Evolutionary conservation across 768 basidiomycete genomes (phyloP).

Genomic region (Kwoniella sp.): DNA sequence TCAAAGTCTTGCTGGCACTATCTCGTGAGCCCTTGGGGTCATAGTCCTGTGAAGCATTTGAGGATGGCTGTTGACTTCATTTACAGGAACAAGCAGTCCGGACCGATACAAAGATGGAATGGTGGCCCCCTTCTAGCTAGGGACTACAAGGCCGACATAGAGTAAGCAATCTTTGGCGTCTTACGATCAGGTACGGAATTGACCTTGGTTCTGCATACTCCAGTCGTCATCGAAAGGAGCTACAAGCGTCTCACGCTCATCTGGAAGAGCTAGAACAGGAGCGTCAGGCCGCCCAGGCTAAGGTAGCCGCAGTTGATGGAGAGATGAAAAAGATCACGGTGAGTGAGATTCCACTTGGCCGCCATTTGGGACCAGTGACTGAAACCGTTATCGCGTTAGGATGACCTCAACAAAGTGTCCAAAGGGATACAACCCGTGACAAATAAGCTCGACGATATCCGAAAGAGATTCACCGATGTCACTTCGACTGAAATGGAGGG

Average conservation of each 20-base stretch:
- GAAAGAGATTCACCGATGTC: slow-evolving; percentile 11
- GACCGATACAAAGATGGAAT: slow-evolving; percentile 20
- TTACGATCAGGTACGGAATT: too few species aligned
- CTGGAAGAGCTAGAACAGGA: slow-evolving; percentile 18
- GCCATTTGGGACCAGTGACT: too few species aligned
- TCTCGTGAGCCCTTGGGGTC: neutral
- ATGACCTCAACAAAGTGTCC: slow-evolving; percentile 2
- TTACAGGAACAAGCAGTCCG: slow-evolving; percentile 23
- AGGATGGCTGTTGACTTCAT: too few species aligned
- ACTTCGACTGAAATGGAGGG: slow-evolving; percentile 20
- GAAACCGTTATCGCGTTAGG: slow-evolving; percentile 7
- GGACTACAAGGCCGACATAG: slow-evolving; percentile 14
- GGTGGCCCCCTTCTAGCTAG: slow-evolving; percentile 23
- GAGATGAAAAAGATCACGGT: slow-evolving; percentile 18
- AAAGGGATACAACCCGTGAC: slow-evolving; percentile 12
- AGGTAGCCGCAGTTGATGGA: slow-evolving; percentile 2
- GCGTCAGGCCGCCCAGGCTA: slow-evolving; percentile 7
- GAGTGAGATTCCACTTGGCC: slow-evolving; percentile 56
- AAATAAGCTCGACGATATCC: slow-evolving; percentile 8
- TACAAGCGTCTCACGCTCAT: neutral
- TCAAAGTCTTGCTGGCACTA: slow-evolving; percentile 10
- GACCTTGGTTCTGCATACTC: too few species aligned
- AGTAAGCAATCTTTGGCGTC: too few species aligned
- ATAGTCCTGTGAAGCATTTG: neutral
- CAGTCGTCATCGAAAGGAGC: slow-evolving; percentile 2